Percentiles rank a stretch among this genome's conserved stretches.
These are phyloP conservation scores for Mycosphaerella sp. DNA, from an alignment of 2,329 filamentous ascomycete species.

Conservation along the genomic window DNA sequence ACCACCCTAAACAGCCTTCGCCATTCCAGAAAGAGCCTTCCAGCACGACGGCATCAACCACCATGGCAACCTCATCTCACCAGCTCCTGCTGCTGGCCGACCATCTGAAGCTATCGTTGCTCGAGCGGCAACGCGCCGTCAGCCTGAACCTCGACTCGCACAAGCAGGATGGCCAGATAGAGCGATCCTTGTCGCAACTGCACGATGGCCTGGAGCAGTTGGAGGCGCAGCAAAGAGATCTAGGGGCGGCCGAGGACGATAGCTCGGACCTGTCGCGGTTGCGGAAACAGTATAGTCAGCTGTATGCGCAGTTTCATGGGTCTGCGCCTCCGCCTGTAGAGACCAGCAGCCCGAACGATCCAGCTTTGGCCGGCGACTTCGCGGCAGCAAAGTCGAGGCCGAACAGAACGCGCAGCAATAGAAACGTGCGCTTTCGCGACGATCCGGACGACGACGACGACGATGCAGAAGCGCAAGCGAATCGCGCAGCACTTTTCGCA, in stretches of 20 bases:
- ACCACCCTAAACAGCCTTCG: neutral
- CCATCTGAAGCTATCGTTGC: slow-evolving; percentile 90
- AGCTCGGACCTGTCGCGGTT: slow-evolving; percentile 60
- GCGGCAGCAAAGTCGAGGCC: slow-evolving; percentile 48
- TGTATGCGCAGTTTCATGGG: slow-evolving; percentile 74
- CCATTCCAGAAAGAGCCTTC: neutral
- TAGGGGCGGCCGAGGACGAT: slow-evolving; percentile 50
- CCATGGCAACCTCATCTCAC: slow-evolving; percentile 38
- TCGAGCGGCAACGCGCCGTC: slow-evolving; percentile 82
- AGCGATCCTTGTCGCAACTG: slow-evolving; percentile 79
- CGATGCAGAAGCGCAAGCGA: slow-evolving; percentile 45
- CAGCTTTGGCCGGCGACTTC: slow-evolving; percentile 57
- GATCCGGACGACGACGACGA: slow-evolving; percentile 37
- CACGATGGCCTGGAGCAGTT: slow-evolving; percentile 69
- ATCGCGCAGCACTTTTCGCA: slow-evolving; percentile 53
- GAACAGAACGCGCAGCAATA: slow-evolving; percentile 36
- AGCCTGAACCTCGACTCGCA: slow-evolving; percentile 71
- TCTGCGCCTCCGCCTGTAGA: slow-evolving; percentile 47
- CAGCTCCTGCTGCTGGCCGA: slow-evolving; percentile 91
- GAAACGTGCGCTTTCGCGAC: slow-evolving; percentile 73
- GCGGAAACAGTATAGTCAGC: slow-evolving; percentile 66
- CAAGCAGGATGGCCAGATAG: slow-evolving; percentile 82
- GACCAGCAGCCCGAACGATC: slow-evolving; percentile 58
- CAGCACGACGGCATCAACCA: neutral
- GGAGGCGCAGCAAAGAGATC: slow-evolving; percentile 57